These are phyloP conservation scores for Cordyceps tenuipes DNA, from an alignment of 2,329 filamentous ascomycete genomes.

Conservation along the genomic window DNA sequence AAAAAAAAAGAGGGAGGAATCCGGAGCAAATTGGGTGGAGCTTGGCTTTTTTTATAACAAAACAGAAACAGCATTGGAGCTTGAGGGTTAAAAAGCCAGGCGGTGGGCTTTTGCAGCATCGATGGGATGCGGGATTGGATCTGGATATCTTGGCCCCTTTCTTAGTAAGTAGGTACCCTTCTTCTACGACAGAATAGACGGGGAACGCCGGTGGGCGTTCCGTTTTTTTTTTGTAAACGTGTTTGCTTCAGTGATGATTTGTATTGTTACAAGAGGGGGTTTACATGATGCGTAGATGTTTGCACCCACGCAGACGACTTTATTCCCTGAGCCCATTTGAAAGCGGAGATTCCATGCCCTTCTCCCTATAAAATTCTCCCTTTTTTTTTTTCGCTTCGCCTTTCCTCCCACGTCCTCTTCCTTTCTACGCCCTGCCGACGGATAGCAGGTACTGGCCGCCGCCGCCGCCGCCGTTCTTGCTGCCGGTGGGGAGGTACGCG, in stretches of 20 bases:
- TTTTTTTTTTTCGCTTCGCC: no score
- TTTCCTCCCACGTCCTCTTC: background rate
- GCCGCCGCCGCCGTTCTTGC: conserved; percentile 57
- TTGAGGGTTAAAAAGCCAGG: no score
- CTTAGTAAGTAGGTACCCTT: background rate
- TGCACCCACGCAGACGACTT: conserved; percentile 17
- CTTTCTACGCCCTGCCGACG: conserved; percentile 34
- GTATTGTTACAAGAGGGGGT: conserved; percentile 14
- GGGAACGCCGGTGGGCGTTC: background rate
- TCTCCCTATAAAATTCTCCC: conserved; percentile 13
- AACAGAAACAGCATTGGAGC: background rate
- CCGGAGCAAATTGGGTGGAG: background rate
- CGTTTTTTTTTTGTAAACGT: background rate
- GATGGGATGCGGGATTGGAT: background rate
- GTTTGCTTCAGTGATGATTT: background rate
- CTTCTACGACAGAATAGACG: background rate
- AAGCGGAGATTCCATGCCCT: conserved; percentile 25
- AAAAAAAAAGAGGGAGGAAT: no score
- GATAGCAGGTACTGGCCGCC: conserved; percentile 43
- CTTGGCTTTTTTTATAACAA: no score
- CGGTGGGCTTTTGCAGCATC: background rate
- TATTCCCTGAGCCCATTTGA: conserved; percentile 14
- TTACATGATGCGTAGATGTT: conserved; percentile 18
- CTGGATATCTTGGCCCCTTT: background rate
- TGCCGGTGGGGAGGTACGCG: conserved; percentile 80